phyloP scores from a whole-genome alignment of 1,284 basidiomycete genomes.

The Schizopora paradoxa region DNA sequence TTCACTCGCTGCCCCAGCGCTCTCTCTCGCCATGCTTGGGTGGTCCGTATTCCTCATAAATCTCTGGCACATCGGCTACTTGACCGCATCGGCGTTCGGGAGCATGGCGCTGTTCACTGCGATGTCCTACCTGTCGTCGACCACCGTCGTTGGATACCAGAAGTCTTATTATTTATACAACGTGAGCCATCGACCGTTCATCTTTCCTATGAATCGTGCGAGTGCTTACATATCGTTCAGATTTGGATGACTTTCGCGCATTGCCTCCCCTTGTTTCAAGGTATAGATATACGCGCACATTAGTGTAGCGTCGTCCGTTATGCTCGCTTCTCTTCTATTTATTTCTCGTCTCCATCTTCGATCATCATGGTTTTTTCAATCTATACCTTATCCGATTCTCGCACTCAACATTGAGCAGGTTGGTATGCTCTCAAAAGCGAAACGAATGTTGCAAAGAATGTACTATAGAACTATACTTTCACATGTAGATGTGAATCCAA shows the following conservation, averaged over 20 bases:
- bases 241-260: not conserved
- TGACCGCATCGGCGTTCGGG: not conserved
- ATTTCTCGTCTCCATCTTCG: too few species aligned
- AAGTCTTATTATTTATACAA: not conserved
- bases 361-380: too few species aligned
- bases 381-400: too few species aligned
- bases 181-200: not conserved
- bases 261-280: not conserved
- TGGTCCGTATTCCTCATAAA: conserved; percentile 15
- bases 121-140: not conserved
- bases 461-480: too few species aligned
- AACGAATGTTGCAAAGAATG: too few species aligned
- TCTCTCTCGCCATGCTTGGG: conserved; percentile 6
- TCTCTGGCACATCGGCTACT: not conserved
- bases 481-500: too few species aligned
- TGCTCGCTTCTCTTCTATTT: too few species aligned
- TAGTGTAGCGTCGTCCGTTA: too few species aligned
- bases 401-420: too few species aligned
- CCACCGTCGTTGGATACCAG: not conserved
- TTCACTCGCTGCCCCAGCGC: conserved; percentile 15
- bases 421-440: too few species aligned
- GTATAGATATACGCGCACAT: too few species aligned
- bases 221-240: not conserved
- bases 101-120: not conserved
- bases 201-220: not conserved